Evolutionary conservation across 306 rosid genomes (phyloP), one percentile per base, ranked within the genome.

Genomic region (Cucurbita maxima): DNA sequence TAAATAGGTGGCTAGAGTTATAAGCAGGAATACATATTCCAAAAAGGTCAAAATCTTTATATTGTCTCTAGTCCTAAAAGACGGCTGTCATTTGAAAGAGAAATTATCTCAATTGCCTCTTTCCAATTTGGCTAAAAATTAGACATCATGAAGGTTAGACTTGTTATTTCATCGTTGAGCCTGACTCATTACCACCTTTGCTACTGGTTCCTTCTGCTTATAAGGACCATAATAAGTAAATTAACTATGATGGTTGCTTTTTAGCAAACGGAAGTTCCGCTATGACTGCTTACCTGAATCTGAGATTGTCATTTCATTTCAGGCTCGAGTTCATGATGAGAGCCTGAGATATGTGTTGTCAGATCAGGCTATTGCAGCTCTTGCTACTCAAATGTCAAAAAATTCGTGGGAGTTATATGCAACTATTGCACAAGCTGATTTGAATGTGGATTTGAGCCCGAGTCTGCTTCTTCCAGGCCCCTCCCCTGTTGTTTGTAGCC

Each of bases 311-410:
- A 67, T 81, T 76, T 76, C 77, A 55, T 84, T 81, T 73, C 96
- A 90, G 98, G 97, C 98, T 77, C 97, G 96, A 16, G 76, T 94
- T 45, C 98, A 90, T 74, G 97, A 94, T 72, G 98, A 94, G 86
- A 90, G 90, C 86, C 83, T 86, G 79, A 89, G 91, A 85, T 89
- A 83, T 73, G 97, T 90, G 48, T 58, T 90, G 76, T 81, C 97
- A 66, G 96, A 94, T 78, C 98, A 89, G 74, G 94, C 95, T 73
- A 87, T 90, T 72, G 82, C 82, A 75, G 83, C 92, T 81, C 85
- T 89, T 73, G 97, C 96, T 58, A 83, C 86, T 72, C 82, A 71
- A 77, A 82, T 79, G 81, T 84, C 87, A 16, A 67, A 61, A 10
- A 79, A 70, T 76, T 58, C 56, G 16, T 22, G 83, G 76, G 88